Conservation (phyloP, 805 yeast genomes). For the Myxozyma neglecta region DNA sequence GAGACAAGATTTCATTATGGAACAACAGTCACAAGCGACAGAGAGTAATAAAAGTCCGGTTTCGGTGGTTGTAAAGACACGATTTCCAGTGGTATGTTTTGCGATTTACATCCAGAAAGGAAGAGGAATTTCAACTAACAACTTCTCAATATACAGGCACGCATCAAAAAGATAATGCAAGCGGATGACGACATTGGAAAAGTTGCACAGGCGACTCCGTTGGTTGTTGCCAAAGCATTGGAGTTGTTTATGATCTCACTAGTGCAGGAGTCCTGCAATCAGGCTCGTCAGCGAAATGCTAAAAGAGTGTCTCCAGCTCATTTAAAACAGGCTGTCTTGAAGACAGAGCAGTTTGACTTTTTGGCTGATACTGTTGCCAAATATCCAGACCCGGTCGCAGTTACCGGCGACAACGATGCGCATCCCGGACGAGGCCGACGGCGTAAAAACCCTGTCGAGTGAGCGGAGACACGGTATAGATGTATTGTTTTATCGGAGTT, state of each 20-base stretch:
- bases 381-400: slow-evolving; percentile 50
- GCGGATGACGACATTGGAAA: slow-evolving; percentile 98
- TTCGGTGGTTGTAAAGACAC: slow-evolving; percentile 40
- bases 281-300: slow-evolving; percentile 71
- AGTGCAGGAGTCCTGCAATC: slow-evolving; percentile 77
- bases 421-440: slow-evolving; percentile 25
- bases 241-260: slow-evolving; percentile 88
- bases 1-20: neutral
- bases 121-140: neutral
- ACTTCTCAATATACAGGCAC: slow-evolving; percentile 50
- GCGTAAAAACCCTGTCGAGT: slow-evolving; percentile 18
- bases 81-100: slow-evolving; percentile 44
- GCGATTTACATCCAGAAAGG: neutral
- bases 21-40: neutral
- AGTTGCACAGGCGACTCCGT: slow-evolving; percentile 98
- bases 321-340: slow-evolving; percentile 76
- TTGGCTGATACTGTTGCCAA: slow-evolving; percentile 71
- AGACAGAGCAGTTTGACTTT: slow-evolving; percentile 90
- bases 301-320: slow-evolving; percentile 82
- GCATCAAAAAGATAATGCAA: slow-evolving; percentile 95
- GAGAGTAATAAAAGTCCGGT: neutral
- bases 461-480: neutral
- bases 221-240: slow-evolving; percentile 93
- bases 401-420: slow-evolving; percentile 9
- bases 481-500: neutral